A percentile compares a stretch with the other conserved stretches of the same genome.
These are phyloP conservation scores for Pichia sp. DNA, from an alignment of 1,139 yeast genomes.

Conservation along the genomic window DNA sequence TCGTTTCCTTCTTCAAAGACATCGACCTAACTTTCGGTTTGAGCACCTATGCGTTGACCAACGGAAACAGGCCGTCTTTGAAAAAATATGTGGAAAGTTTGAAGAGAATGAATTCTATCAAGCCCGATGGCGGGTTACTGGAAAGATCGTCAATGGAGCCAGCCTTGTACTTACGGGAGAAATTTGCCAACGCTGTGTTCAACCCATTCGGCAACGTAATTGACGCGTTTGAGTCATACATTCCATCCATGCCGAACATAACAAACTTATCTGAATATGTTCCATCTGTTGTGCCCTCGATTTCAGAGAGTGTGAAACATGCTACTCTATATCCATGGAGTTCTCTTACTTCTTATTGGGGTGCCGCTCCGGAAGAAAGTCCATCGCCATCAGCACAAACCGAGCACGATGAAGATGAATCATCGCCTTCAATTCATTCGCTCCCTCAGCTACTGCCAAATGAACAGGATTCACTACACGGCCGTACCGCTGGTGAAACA, in stretches of 20 bases:
- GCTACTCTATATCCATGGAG: constrained; percentile 11
- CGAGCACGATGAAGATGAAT: not conserved
- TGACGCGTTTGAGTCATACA: constrained; percentile 22
- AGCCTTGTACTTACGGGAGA: constrained; percentile 25
- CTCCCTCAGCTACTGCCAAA: not conserved
- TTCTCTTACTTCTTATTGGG: constrained; percentile 11
- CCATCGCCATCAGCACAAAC: not conserved
- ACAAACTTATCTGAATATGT: not conserved
- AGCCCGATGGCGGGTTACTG: constrained; percentile 22
- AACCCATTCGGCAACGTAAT: constrained; percentile 28
- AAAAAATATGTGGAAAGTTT: constrained; percentile 20
- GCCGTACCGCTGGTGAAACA: not conserved
- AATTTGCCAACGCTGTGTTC: constrained; percentile 26
- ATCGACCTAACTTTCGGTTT: constrained; percentile 29
- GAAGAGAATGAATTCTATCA: constrained; percentile 19
- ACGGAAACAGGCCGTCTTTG: constrained; percentile 27
- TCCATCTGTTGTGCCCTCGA: constrained; percentile 9
- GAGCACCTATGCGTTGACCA: constrained; percentile 25
- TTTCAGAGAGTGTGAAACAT: constrained; percentile 4
- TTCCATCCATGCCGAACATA: constrained; percentile 15
- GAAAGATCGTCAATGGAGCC: constrained; percentile 28
- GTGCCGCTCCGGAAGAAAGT: not conserved
- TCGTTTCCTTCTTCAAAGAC: constrained; percentile 25
- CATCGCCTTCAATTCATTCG: not conserved
- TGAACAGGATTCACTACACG: not conserved